Evolutionary conservation across 2,329 filamentous ascomycete species (phyloP).

Genomic region (Xylogone sp.): DNA sequence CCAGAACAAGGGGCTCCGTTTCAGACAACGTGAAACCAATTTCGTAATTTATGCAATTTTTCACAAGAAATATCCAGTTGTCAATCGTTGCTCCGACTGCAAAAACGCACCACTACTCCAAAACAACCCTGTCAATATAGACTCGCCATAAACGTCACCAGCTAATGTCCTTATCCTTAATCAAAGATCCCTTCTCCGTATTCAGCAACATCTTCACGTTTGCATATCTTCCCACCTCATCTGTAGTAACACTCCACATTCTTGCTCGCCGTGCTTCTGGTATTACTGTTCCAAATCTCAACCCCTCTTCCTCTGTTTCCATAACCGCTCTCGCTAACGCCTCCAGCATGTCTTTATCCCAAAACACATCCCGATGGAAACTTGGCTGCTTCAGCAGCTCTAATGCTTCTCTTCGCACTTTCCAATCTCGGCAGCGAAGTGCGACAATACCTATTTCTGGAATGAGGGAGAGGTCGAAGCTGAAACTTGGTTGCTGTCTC

Average conservation of each 20-base stretch:
- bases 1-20: background rate
- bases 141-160: background rate
- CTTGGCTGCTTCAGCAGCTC: background rate
- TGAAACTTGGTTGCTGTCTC: conserved; percentile 25
- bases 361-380: background rate
- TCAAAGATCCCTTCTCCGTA: background rate
- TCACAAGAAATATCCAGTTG: background rate
- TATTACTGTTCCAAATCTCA: background rate
- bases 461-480: conserved; percentile 12
- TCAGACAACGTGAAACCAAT: background rate
- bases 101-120: background rate
- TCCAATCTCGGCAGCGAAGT: conserved; percentile 7
- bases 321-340: background rate
- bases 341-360: background rate
- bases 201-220: background rate
- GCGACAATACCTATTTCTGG: conserved; percentile 13
- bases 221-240: background rate
- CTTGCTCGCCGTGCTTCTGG: background rate
- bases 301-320: background rate
- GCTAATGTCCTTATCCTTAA: background rate
- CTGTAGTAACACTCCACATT: background rate
- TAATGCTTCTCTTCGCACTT: conserved; percentile 7
- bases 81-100: background rate
- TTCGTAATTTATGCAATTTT: background rate
- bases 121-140: background rate